Percentiles rank a stretch among this genome's conserved stretches.
These are phyloP conservation scores for Rhizophora mangle DNA, from an alignment of 345 rosid genomes.

Conservation along the genomic window DNA sequence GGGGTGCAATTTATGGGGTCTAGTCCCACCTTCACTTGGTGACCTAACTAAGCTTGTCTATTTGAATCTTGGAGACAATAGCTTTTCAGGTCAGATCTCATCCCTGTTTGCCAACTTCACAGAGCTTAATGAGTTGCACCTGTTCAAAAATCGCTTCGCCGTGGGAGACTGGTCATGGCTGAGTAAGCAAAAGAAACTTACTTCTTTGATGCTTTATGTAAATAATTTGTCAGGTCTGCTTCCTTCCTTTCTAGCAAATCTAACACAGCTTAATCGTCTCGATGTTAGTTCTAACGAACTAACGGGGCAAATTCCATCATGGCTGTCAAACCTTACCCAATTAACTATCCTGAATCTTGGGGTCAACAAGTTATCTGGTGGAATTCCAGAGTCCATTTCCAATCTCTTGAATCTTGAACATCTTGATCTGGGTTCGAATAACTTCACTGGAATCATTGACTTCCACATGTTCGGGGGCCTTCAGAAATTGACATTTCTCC, in stretches of 20 bases:
- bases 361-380: too few species aligned
- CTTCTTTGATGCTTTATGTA: background rate
- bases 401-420: too few species aligned
- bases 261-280: background rate
- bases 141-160: too few species aligned
- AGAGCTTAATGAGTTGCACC: background rate
- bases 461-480: constrained; percentile 1
- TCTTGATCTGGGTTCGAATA: background rate
- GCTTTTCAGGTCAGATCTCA: background rate
- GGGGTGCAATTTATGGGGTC: background rate
- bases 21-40: background rate
- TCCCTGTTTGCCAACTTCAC: background rate
- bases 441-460: constrained; percentile 10
- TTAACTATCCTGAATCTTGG: too few species aligned
- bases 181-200: background rate
- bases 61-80: background rate
- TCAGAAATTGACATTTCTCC: accelerated
- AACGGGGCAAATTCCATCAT: background rate
- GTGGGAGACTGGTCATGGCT: too few species aligned
- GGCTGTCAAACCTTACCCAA: background rate
- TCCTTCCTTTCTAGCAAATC: constrained; percentile 5
- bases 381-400: too few species aligned
- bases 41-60: background rate
- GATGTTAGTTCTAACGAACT: background rate
- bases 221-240: constrained; percentile 7